Conservation (phyloP, 2,329 filamentous ascomycete species). For the Calonectria hongkongensis region DNA sequence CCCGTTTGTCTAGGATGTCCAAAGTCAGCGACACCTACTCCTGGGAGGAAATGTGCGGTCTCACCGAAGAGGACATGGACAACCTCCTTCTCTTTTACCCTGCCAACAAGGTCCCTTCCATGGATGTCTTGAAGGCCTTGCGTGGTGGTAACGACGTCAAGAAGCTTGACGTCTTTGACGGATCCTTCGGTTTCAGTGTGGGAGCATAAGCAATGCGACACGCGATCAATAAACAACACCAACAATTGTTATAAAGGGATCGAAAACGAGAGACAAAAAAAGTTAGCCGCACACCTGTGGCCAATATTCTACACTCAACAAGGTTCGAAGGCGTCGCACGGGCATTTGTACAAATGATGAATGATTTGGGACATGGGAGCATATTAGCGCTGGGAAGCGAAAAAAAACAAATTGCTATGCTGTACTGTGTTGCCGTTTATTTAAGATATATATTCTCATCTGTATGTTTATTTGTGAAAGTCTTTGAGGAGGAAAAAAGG, state of each 20-base stretch:
- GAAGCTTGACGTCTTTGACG: conserved; percentile 74
- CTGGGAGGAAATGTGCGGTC: conserved; percentile 87
- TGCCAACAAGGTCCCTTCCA: conserved; percentile 71
- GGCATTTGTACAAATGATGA: conserved; percentile 48
- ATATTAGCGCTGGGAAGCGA: conserved; percentile 47
- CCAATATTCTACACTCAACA: conserved; percentile 11
- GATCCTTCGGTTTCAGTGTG: conserved; percentile 76
- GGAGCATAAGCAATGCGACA: conserved; percentile 58
- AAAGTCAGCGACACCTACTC: conserved; percentile 91
- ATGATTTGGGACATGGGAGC: conserved; percentile 48
- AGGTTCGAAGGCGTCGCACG: conserved; percentile 34
- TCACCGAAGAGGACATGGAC: conserved; percentile 91
- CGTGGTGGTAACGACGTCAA: conserved; percentile 66
- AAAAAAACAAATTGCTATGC: conserved; percentile 27
- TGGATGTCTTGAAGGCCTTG: conserved; percentile 74
- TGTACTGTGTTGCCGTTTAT: conserved; percentile 10
- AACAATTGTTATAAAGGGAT: conserved; percentile 1
- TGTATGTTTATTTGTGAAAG: conserved; percentile 33
- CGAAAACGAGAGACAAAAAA: conserved; percentile 8
- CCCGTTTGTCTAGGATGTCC: conserved; percentile 81
- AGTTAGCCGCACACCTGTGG: conserved; percentile 4
- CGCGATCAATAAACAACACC: neutral
- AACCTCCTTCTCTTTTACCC: conserved; percentile 85
- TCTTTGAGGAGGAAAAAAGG: conserved; percentile 4
- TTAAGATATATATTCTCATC: conserved; percentile 30